Evolutionary conservation across 768 basidiomycete genomes (phyloP), one percentile per base, ranked within the genome.

Genomic region (Chalciporus piperatus): DNA sequence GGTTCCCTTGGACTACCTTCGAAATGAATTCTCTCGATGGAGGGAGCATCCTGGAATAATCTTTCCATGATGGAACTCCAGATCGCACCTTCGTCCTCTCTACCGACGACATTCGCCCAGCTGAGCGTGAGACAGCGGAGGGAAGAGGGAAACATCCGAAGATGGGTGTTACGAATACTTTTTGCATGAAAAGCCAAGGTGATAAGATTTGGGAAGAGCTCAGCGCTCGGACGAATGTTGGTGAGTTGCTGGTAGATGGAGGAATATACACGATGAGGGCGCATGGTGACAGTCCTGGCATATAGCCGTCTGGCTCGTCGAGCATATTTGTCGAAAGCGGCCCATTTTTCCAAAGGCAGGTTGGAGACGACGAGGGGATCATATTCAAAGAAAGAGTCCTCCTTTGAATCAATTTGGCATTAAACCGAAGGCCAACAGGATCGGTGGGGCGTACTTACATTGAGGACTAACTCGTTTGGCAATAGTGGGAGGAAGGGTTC

Each of bases 271-370:
- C 60, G 63, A 27, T 57, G 60, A 8, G 63, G 62, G 28, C 41
- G 57, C 62, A 54, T 65, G 30, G 63, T 63, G 1, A 63, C 62
- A 4, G 63, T 65, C 45, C 57, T 65, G n/a, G 38, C 60, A 44
- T 63, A 63, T 38, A 65, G 40, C 50, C 49, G 54, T 10, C 63
- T 52, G 32, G 57, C 52, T 1, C 62, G 60, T 22, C 25, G 51
- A 23, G 62, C 60, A 14, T 63, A 65, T 28, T 51, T 62, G 45
- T 63, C 62, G 28, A 63, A 63, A 1, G 50, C 20, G 4, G 43
- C 57, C 62, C 62, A 63, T 14, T 51, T 56, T 20, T 59, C 48
- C 1, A 27, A 27, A 32, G 54, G 35, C 7, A 65, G 28, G 39
- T 46, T 53, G 11, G 37, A 50, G 35, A 54, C 37, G 4, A 12